These are phyloP conservation scores for Platanthera guangdongensis DNA, from an alignment of 106 monocot species.

Conservation along the genomic window DNA sequence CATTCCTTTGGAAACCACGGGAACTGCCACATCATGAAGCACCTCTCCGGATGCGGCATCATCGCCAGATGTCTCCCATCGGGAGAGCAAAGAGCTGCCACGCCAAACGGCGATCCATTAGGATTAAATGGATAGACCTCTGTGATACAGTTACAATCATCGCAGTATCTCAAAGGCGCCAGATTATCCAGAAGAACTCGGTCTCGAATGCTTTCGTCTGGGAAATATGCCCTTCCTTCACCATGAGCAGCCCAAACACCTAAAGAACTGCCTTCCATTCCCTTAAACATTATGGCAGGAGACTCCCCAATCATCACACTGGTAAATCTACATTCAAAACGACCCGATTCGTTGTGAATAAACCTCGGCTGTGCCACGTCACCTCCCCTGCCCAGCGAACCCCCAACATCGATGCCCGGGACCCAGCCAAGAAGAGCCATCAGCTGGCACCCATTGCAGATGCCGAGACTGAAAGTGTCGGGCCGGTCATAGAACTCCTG, in stretches of 20 bases:
- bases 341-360: slow-evolving; percentile 88
- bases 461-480: slow-evolving; percentile 92
- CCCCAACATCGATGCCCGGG: slow-evolving; percentile 39
- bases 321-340: slow-evolving; percentile 83
- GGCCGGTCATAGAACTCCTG: slow-evolving; percentile 60
- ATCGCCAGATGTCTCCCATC: slow-evolving; percentile 95
- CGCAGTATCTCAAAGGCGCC: slow-evolving; percentile 83
- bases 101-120: slow-evolving; percentile 83
- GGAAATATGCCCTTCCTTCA: slow-evolving; percentile 85
- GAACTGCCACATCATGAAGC: slow-evolving; percentile 99
- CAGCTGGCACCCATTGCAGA: slow-evolving; percentile 95
- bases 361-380: slow-evolving; percentile 81
- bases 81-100: slow-evolving; percentile 86
- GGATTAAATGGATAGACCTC: slow-evolving; percentile 91
- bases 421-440: slow-evolving; percentile 99
- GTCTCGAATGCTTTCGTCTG: slow-evolving; percentile 36
- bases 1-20: slow-evolving; percentile 94
- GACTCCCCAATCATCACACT: slow-evolving; percentile 68
- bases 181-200: slow-evolving; percentile 35
- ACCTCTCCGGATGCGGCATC: slow-evolving; percentile 98
- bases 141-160: slow-evolving; percentile 57
- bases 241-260: slow-evolving; percentile 98
- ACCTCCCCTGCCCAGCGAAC: slow-evolving; percentile 28
- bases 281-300: slow-evolving; percentile 80
- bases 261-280: slow-evolving; percentile 84